Base-by-base conservation (phyloP, 2,329 filamentous ascomycete species). In the Fusarium newnesense region DNA sequence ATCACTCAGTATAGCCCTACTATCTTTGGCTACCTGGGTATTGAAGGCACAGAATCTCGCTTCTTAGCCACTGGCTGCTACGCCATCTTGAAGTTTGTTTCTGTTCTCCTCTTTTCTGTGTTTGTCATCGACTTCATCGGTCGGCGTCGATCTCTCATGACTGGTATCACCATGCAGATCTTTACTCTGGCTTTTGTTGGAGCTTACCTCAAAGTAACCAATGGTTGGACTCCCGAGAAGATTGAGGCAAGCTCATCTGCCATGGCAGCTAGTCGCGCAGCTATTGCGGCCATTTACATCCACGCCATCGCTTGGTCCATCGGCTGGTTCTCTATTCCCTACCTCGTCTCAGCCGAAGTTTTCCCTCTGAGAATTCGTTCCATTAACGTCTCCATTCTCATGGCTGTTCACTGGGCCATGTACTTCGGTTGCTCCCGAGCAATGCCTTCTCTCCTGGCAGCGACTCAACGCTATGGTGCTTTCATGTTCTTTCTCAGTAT, bases 251-350 rank as follows among this genome's bases (percentile, higher is more conserved):
- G 68, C 13, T 39, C 69, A 1, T 71, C 74, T 8, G 54, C 77
- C 1, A 78, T 80, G 56, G 69, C 75, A 12, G 83, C 83, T 3
- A 81, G 79, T 54, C 81, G 80, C 2, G 83, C 79, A 4, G 82
- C 83, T 2, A 84, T 86, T 37, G 82, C 81, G 1, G 81, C 82
- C 34, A 85, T 86, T 9, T 86, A 84, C 69, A 56, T 86, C 26
- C 81, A 82, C 21, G 84, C 84, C 13, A 76, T 85, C 9, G 84
- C 81, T 2, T 86, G 83, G 83, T 84, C 83, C 0, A 82, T 86
- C n/a, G 84, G 85, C 1, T 86, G 83, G 83, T 85, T 85, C 67
- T 81, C 79, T 1, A 83, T 85, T 19, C 83, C 84, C 9, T 86
- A 86, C 58, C 75, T 85, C 5, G 79, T 86, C n/a, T 83, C 81